Evolutionary conservation across 495 filamentous ascomycete genomes (phyloP).

Genomic region (Hypoxylon crocopeplum): DNA sequence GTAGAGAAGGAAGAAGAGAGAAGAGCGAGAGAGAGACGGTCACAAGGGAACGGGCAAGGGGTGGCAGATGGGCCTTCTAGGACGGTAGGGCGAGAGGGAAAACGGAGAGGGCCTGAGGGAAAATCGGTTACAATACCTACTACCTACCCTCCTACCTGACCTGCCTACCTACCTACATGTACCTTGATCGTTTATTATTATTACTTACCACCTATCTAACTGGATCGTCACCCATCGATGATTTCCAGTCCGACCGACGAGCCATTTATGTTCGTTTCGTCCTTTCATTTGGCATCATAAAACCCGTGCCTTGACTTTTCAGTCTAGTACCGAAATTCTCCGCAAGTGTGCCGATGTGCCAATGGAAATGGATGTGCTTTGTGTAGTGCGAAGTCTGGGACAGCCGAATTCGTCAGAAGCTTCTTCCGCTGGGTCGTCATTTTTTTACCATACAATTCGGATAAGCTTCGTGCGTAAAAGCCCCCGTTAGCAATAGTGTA

Average conservation of each 20-base stretch:
- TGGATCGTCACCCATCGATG: background rate
- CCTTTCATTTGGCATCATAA: slow-evolving; percentile 8
- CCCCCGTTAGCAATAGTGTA: slow-evolving; percentile 6
- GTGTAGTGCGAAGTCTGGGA: slow-evolving; percentile 22
- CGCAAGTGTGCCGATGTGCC: slow-evolving; percentile 25
- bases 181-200: slow-evolving; percentile 19
- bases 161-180: slow-evolving; percentile 13
- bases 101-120: slow-evolving; percentile 29
- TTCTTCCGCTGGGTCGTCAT: slow-evolving; percentile 15
- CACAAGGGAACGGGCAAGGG: slow-evolving; percentile 44
- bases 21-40: slow-evolving; percentile 42
- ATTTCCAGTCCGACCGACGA: background rate
- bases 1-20: slow-evolving; percentile 8
- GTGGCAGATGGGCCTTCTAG: slow-evolving; percentile 52
- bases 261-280: background rate
- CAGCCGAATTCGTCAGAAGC: slow-evolving; percentile 30
- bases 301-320: slow-evolving; percentile 18
- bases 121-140: slow-evolving; percentile 43
- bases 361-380: slow-evolving; percentile 20
- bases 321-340: slow-evolving; percentile 26
- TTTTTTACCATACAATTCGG: slow-evolving; percentile 14
- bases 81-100: slow-evolving; percentile 31
- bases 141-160: slow-evolving; percentile 24
- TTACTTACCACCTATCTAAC: slow-evolving; percentile 5
- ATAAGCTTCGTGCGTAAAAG: slow-evolving; percentile 30